phyloP scores from a whole-genome alignment of 192 early-diverging fungal genomes.

The Linnemannia zychae region DNA sequence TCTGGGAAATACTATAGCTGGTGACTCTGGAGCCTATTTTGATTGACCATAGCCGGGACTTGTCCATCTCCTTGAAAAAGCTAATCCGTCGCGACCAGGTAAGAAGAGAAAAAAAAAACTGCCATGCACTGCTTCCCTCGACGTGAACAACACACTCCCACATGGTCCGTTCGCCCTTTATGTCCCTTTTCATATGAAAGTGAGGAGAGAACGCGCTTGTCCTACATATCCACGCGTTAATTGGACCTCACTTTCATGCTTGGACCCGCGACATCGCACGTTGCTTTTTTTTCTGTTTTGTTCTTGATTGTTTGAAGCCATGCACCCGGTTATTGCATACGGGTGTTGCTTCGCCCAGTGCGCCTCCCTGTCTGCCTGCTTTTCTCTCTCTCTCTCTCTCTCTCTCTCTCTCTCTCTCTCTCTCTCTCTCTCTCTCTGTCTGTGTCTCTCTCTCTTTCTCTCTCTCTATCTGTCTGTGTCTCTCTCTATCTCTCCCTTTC shows the following conservation, averaged over 20 bases:
- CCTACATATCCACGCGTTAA: not conserved
- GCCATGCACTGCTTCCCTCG: not conserved
- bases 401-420: not conserved
- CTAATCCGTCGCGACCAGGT: slow-evolving; percentile 47
- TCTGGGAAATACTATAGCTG: slow-evolving; percentile 4
- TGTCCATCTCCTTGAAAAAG: slow-evolving; percentile 44
- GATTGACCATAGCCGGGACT: slow-evolving; percentile 37
- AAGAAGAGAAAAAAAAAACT: slow-evolving; percentile 9
- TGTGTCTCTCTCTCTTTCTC: not conserved
- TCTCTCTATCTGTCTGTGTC: not conserved
- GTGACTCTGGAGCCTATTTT: slow-evolving; percentile 43
- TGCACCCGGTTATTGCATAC: slow-evolving; percentile 6
- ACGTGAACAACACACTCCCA: not conserved
- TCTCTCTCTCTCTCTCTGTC: not conserved
- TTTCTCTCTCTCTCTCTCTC: not conserved
- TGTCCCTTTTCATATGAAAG: not conserved
- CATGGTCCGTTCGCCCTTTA: not conserved
- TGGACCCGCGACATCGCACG: not conserved
- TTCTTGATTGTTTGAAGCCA: slow-evolving; percentile 5
- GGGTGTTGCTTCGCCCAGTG: not conserved
- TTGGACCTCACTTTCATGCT: not conserved
- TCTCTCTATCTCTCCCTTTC: not conserved
- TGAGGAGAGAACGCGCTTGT: not conserved
- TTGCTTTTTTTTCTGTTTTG: slow-evolving; percentile 6
- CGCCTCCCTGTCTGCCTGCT: not conserved